Percentiles rank a stretch among this genome's conserved stretches.
Evolutionary conservation across 2,329 filamentous ascomycete genomes (phyloP).

Genomic region (Alternaria incomplexa): DNA sequence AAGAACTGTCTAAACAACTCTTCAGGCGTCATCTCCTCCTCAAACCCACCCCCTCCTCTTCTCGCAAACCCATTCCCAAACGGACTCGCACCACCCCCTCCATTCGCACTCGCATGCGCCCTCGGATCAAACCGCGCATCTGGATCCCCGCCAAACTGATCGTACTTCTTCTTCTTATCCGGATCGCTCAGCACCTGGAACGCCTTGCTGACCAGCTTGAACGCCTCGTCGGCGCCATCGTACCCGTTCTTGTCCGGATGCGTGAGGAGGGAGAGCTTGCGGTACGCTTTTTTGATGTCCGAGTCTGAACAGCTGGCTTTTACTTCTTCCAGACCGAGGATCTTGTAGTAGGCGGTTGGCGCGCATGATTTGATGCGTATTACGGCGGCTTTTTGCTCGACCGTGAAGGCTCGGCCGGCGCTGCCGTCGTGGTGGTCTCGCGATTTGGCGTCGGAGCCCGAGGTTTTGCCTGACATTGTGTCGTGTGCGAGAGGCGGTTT

Average conservation of each 20-base stretch:
- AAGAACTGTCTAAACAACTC: slow-evolving; percentile 98
- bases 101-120: slow-evolving; percentile 53
- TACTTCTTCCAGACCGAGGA: slow-evolving; percentile 74
- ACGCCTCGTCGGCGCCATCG: slow-evolving; percentile 92
- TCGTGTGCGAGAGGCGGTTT: slow-evolving; percentile 19
- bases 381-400: slow-evolving; percentile 90
- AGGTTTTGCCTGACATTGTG: slow-evolving; percentile 52
- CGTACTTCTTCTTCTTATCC: slow-evolving; percentile 89
- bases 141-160: slow-evolving; percentile 89
- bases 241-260: slow-evolving; percentile 99
- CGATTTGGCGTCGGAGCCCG: slow-evolving; percentile 50
- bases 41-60: slow-evolving; percentile 72
- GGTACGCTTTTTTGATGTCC: slow-evolving; percentile 97
- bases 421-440: slow-evolving; percentile 79
- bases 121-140: slow-evolving; percentile 80
- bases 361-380: slow-evolving; percentile 84
- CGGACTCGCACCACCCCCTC: slow-evolving; percentile 60
- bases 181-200: slow-evolving; percentile 93
- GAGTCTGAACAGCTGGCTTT: slow-evolving; percentile 72
- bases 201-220: slow-evolving; percentile 95
- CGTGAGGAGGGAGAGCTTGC: slow-evolving; percentile 90
- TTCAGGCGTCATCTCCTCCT: slow-evolving; percentile 93
- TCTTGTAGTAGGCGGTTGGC: slow-evolving; percentile 93
- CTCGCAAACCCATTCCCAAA: slow-evolving; percentile 65
- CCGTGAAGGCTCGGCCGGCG: slow-evolving; percentile 78